Conservation (phyloP, 805 yeast genomes). For the Saturnispora serradocipensis region DNA sequence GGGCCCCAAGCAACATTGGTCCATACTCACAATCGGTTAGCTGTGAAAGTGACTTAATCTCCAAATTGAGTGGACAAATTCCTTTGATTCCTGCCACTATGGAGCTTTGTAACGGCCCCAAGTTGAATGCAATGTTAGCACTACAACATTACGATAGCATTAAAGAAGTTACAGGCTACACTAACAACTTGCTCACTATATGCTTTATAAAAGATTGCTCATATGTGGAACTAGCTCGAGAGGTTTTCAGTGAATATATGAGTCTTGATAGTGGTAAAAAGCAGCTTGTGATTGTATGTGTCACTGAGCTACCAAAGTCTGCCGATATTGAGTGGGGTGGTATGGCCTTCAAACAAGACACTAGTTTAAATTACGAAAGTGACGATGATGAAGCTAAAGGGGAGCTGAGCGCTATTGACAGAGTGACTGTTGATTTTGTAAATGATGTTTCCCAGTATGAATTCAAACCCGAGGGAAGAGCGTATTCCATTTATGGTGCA, state of each 20-base stretch:
- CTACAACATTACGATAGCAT: slow-evolving; percentile 69
- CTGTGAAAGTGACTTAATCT: slow-evolving; percentile 39
- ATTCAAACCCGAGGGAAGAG: slow-evolving; percentile 6
- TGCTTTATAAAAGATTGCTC: slow-evolving; percentile 42
- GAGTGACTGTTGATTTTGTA: slow-evolving; percentile 35
- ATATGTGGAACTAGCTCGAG: slow-evolving; percentile 25
- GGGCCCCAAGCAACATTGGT: slow-evolving; percentile 99
- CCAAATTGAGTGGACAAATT: slow-evolving; percentile 81
- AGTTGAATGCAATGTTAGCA: slow-evolving; percentile 41
- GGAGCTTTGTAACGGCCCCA: slow-evolving; percentile 32
- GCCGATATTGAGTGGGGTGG: slow-evolving; percentile 77
- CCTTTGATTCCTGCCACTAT: slow-evolving; percentile 70
- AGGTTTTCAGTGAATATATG: slow-evolving; percentile 39
- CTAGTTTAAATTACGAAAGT: slow-evolving; percentile 35
- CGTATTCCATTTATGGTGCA: slow-evolving; percentile 18
- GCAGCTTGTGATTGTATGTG: slow-evolving; percentile 43
- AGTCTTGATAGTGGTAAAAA: slow-evolving; percentile 12
- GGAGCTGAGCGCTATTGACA: slow-evolving; percentile 19
- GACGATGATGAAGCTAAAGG: slow-evolving; percentile 28
- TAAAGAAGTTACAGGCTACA: slow-evolving; percentile 42
- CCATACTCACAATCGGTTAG: slow-evolving; percentile 86
- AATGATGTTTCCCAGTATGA: slow-evolving; percentile 35
- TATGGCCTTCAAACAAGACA: slow-evolving; percentile 33
- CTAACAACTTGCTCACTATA: slow-evolving; percentile 37
- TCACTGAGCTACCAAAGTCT: slow-evolving; percentile 49